Conservation (phyloP, 345 rosid species). For the Salix caprea region DNA sequence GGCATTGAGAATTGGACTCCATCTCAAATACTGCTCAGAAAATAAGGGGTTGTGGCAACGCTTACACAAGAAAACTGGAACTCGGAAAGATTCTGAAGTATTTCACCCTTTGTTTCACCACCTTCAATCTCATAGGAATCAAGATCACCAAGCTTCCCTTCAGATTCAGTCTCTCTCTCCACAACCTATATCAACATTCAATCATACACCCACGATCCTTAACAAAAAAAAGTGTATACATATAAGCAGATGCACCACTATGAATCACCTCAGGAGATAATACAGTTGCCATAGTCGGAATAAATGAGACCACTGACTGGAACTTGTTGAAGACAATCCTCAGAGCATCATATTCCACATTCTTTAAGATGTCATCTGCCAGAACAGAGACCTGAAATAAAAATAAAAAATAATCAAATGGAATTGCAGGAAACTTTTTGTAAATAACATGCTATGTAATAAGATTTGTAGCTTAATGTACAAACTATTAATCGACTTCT, state of each 20-base stretch:
- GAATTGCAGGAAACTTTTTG: background rate
- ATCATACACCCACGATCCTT: constrained; percentile 3
- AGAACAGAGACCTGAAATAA: constrained; percentile 75
- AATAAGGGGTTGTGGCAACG: background rate
- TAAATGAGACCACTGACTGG: constrained; percentile 66
- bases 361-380: constrained; percentile 94
- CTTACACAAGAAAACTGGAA: constrained; percentile 99
- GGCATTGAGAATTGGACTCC: background rate
- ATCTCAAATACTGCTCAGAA: background rate
- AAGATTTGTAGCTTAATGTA: background rate
- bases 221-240: background rate
- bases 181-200: constrained; percentile 44
- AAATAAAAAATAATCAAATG: background rate
- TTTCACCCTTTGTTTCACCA: constrained; percentile 85
- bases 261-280: constrained; percentile 75
- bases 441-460: background rate
- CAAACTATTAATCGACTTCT: background rate
- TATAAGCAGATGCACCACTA: constrained; percentile 13
- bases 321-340: constrained; percentile 92
- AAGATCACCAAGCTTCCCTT: constrained; percentile 85
- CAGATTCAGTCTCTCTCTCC: constrained; percentile 82
- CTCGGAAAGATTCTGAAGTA: constrained; percentile 86
- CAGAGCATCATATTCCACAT: constrained; percentile 84
- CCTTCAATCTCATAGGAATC: constrained; percentile 98
- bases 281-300: constrained; percentile 75